phyloP scores from a whole-genome alignment of 176 grass and related monocot species.

The Ampelocalamus luodianensis region DNA sequence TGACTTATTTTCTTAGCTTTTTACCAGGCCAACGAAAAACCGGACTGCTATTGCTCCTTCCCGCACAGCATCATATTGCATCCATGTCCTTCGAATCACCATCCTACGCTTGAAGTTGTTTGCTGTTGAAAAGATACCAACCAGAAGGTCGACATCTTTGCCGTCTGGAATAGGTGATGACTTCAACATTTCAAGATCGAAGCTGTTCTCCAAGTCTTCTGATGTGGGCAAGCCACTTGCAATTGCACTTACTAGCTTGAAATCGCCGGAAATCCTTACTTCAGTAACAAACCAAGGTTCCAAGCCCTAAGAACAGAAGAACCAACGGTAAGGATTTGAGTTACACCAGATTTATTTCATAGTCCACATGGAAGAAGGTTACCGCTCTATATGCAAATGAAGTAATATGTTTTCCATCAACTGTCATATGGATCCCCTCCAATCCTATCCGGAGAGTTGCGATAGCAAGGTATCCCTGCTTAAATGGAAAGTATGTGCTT shows the following conservation, averaged over 20 bases:
- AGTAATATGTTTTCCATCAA: constrained; percentile 82
- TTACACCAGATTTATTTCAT: constrained; percentile 20
- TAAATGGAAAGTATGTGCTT: constrained; percentile 79
- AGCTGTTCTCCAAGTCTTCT: constrained; percentile 66
- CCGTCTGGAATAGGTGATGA: constrained; percentile 56
- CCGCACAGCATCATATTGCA: constrained; percentile 81
- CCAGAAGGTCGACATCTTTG: constrained; percentile 76
- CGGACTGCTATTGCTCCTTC: constrained; percentile 60
- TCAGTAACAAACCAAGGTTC: constrained; percentile 84
- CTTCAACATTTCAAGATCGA: constrained; percentile 70
- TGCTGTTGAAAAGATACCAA: constrained; percentile 93
- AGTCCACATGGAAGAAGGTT: constrained; percentile 47
- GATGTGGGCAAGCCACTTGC: constrained; percentile 86
- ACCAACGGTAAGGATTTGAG: neutral
- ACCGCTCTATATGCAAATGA: constrained; percentile 77
- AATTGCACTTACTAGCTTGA: constrained; percentile 78
- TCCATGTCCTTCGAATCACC: constrained; percentile 91
- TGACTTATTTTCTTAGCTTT: neutral
- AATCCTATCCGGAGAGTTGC: constrained; percentile 65
- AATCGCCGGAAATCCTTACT: constrained; percentile 74
- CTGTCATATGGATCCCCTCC: constrained; percentile 88
- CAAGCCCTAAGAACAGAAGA: constrained; percentile 61
- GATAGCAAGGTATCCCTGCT: constrained; percentile 86
- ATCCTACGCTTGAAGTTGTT: constrained; percentile 97
- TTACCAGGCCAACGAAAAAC: constrained; percentile 97